Evolutionary conservation across 306 rosid species (phyloP), one percentile per base, ranked within the genome.

Genomic region (Macrotyloma uniflorum): DNA sequence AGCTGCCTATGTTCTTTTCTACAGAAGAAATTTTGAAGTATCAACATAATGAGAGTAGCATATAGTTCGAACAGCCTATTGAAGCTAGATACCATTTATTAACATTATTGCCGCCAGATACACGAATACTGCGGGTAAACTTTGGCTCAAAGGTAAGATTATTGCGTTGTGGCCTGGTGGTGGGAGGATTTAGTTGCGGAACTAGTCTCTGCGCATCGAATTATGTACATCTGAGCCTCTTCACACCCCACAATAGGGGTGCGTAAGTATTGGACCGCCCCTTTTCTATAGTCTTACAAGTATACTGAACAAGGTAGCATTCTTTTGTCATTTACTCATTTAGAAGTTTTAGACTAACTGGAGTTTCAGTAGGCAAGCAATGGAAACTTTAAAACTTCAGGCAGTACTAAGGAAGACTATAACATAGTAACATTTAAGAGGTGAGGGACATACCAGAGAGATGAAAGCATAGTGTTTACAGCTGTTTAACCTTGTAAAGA

Each of bases 1-100:
- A 45, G 97, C 98, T 65, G 98, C 97, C 6, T 95, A 95, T 85
- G 98, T 95, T 91, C 96, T 95, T 80, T 95, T 95, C 88, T 95
- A 92, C 90, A 75, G 93, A 90, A 93, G 97, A 87, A 90, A 88
- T 72, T 76, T 75, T 38, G 97, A 89, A 68, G 87, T 40, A 66
- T 66, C 68, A 49, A 87, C 84, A 40, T 51, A 63, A 51, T 38
- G 62, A 82, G 86, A 68, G 81, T 82, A 74, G 79, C 70, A 69
- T 71, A 45, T 86, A 74, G 55, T 72, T 75, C 32, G 45, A 79
- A 71, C 69, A 55, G 68, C 73, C 72, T 42, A 47, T 76, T 76
- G 83, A 79, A 83, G 85, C 78, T 74, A 64, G 57, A 67, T 58
- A 72, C 77, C 76, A 38, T 79, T 79, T 61, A 72, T 78, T 83